A percentile compares a stretch with the other conserved stretches of the same genome.
phyloP scores from a whole-genome alignment of 495 filamentous ascomycete genomes.

The Immersiella caudata region DNA sequence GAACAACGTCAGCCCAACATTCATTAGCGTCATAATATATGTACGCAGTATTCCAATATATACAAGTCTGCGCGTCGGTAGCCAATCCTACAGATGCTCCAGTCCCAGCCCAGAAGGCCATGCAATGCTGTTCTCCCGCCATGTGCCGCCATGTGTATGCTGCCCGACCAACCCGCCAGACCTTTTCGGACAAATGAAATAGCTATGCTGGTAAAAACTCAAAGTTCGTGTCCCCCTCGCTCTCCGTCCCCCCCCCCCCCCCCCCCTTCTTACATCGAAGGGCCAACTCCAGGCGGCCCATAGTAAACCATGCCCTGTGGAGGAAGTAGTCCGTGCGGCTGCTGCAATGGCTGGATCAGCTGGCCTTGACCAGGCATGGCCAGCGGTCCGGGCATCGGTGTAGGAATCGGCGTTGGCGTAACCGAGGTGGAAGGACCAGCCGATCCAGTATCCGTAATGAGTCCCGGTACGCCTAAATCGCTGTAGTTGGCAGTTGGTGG shows the following conservation, averaged over 20 bases:
- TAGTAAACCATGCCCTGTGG: neutral
- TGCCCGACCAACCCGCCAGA: neutral
- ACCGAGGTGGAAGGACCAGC: slow-evolving; percentile 22
- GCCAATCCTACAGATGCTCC: neutral
- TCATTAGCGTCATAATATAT: neutral
- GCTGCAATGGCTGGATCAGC: neutral
- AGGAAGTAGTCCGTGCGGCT: neutral
- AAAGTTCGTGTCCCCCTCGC: too few relatives aligned
- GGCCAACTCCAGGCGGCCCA: neutral
- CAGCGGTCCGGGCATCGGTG: slow-evolving; percentile 15
- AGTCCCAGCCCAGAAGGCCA: neutral
- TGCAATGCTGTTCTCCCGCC: neutral
- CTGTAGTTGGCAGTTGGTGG: neutral
- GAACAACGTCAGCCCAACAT: neutral
- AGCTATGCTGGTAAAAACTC: neutral
- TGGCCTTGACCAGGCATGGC: slow-evolving; percentile 4
- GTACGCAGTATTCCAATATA: too few relatives aligned
- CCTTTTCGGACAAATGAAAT: neutral
- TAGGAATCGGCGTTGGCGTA: slow-evolving; percentile 7
- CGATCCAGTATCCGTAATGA: slow-evolving; percentile 23
- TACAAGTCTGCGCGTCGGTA: too few relatives aligned
- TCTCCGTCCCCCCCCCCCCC: too few relatives aligned
- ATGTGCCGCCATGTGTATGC: neutral
- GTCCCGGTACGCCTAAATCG: slow-evolving; percentile 9
- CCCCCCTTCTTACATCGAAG: neutral